phyloP scores from a whole-genome alignment of 1,284 basidiomycete genomes.

The Sporisorium iseilematis-ciliati region DNA sequence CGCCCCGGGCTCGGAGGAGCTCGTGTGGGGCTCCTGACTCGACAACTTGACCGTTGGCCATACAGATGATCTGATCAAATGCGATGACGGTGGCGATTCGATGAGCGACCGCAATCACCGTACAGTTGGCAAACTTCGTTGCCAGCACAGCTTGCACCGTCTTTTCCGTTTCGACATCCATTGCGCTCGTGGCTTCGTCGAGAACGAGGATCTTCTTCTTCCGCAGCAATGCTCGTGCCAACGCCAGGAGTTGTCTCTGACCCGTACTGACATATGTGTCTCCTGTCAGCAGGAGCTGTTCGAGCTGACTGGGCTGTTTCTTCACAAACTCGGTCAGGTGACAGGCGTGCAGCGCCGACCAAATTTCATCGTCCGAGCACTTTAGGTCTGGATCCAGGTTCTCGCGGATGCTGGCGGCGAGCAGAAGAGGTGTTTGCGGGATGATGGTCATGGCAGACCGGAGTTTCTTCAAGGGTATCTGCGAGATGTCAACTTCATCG shows the following conservation, averaged over 20 bases:
- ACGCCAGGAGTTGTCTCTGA: constrained; percentile 69
- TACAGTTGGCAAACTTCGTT: constrained; percentile 52
- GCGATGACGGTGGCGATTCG: constrained; percentile 80
- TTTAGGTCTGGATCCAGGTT: constrained; percentile 59
- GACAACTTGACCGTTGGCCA: constrained; percentile 78
- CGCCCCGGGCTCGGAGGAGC: constrained; percentile 37
- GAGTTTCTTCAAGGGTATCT: constrained; percentile 22
- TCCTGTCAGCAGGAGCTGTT: constrained; percentile 30
- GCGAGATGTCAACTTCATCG: constrained; percentile 41
- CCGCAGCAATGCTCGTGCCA: constrained; percentile 74
- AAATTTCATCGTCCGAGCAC: constrained; percentile 57
- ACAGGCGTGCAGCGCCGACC: constrained; percentile 59
- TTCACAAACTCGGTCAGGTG: constrained; percentile 56
- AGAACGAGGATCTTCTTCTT: constrained; percentile 73
- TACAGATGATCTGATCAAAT: constrained; percentile 81
- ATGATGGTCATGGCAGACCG: constrained; percentile 56
- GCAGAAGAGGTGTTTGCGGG: constrained; percentile 60
- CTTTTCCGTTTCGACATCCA: constrained; percentile 45
- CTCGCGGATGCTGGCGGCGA: constrained; percentile 60
- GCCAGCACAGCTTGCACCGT: constrained; percentile 76
- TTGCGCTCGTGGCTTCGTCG: constrained; percentile 71
- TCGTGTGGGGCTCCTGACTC: constrained; percentile 72
- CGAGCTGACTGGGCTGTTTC: constrained; percentile 45
- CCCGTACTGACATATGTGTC: constrained; percentile 38
- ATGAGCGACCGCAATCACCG: constrained; percentile 71